phyloP scores from a whole-genome alignment of 2,329 filamentous ascomycete genomes.

The Nothophaeocryptopus gaeumannii region DNA sequence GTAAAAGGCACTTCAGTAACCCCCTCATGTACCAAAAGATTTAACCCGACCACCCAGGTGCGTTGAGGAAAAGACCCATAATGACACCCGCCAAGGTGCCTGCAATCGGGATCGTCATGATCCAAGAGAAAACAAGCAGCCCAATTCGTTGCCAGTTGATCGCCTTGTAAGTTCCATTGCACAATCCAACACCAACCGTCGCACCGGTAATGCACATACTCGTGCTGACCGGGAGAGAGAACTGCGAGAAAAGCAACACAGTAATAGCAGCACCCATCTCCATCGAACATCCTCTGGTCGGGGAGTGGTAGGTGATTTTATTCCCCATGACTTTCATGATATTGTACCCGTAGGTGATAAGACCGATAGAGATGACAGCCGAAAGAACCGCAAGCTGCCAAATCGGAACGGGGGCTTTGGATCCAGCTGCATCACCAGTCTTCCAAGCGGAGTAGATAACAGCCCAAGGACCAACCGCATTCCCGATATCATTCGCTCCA shows the following conservation, averaged over 20 bases:
- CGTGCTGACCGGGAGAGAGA: conserved; percentile 62
- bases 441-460: conserved; percentile 62
- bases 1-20: neutral
- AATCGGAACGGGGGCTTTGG: conserved; percentile 65
- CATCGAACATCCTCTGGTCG: conserved; percentile 54
- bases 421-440: conserved; percentile 45
- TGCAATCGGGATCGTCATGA: conserved; percentile 58
- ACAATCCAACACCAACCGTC: conserved; percentile 62
- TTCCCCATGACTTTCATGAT: conserved; percentile 62
- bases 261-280: conserved; percentile 62
- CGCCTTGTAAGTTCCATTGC: conserved; percentile 56
- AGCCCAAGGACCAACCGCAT: conserved; percentile 62
- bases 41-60: neutral
- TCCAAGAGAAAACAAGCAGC: conserved; percentile 60
- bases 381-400: conserved; percentile 74
- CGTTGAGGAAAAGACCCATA: conserved; percentile 61
- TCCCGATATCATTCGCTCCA: conserved; percentile 65
- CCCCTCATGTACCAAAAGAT: neutral
- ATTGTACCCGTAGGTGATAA: conserved; percentile 63
- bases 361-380: conserved; percentile 53
- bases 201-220: conserved; percentile 64
- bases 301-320: conserved; percentile 59
- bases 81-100: conserved; percentile 58
- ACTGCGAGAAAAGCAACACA: conserved; percentile 61
- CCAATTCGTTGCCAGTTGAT: conserved; percentile 64